Conservation (phyloP, 768 basidiomycete species). For the Lentinula boryana region DNA sequence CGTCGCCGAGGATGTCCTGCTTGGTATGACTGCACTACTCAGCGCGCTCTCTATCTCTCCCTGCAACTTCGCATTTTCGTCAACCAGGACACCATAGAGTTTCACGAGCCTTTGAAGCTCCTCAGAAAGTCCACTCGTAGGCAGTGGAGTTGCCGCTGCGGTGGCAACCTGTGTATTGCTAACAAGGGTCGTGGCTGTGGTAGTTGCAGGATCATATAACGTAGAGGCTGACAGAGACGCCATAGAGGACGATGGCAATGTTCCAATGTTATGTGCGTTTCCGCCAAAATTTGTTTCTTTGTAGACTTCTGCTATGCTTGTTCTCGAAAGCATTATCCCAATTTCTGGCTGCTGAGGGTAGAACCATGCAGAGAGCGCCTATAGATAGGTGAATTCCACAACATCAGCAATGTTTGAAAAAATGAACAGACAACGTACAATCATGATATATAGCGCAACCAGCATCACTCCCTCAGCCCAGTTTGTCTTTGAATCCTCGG, state of each 20-base stretch:
- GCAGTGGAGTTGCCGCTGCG: background rate
- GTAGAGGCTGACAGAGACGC: background rate
- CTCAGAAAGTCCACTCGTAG: background rate
- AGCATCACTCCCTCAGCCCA: conserved; percentile 34
- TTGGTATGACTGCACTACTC: background rate
- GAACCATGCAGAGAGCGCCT: conserved; percentile 26
- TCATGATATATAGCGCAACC: conserved; percentile 34
- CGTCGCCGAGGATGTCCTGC: background rate
- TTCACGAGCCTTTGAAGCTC: conserved; percentile 1
- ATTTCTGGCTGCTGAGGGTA: conserved; percentile 30
- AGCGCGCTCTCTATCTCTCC: background rate
- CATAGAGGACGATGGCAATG: background rate
- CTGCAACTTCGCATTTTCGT: background rate
- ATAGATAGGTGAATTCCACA: background rate
- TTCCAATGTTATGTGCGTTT: background rate
- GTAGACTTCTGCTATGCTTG: conserved; percentile 1
- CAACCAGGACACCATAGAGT: background rate
- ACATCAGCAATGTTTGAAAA: background rate
- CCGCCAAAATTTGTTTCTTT: background rate
- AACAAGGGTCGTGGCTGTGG: background rate
- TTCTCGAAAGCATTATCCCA: conserved; percentile 15
- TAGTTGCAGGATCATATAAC: background rate
- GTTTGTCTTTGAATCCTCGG: conserved; percentile 43
- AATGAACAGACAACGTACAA: conserved; percentile 23
- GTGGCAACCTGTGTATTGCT: background rate